Evolutionary conservation across 257 asterid genomes (phyloP).

Genomic region (Henckelia pumila): DNA sequence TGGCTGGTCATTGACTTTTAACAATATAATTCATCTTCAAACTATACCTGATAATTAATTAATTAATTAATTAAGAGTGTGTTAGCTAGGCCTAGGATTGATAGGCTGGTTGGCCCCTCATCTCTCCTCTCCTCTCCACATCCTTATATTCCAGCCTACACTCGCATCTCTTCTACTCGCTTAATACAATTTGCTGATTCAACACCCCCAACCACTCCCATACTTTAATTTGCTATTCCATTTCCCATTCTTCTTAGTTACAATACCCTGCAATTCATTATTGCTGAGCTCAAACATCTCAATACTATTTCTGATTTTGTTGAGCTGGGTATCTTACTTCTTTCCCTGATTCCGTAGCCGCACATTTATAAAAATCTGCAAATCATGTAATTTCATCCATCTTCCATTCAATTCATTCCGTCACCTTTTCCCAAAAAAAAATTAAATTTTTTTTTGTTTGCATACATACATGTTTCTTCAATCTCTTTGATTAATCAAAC

Average conservation of each 20-base stretch:
- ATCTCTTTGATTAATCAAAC: slow-evolving; percentile 15
- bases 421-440: slow-evolving; percentile 22
- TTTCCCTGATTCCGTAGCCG: slow-evolving; percentile 40
- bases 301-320: not conserved
- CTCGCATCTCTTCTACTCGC: too few relatives aligned
- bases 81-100: too few relatives aligned
- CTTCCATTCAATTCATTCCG: not conserved
- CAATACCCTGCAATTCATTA: not conserved
- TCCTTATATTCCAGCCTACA: too few relatives aligned
- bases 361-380: slow-evolving; percentile 52
- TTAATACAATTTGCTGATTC: too few relatives aligned
- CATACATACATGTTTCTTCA: not conserved
- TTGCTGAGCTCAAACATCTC: too few relatives aligned
- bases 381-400: slow-evolving; percentile 45
- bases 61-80: too few relatives aligned
- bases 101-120: too few relatives aligned
- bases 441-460: not conserved
- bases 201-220: not conserved
- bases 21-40: too few relatives aligned
- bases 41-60: too few relatives aligned
- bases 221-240: not conserved
- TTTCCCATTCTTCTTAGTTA: not conserved
- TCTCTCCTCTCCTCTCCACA: too few relatives aligned
- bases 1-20: too few relatives aligned
- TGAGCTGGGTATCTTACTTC: slow-evolving; percentile 46